Evolutionary conservation across 257 asterid species (phyloP), one percentile per base, ranked within the genome.

Genomic region (Ilex aquifolium): DNA sequence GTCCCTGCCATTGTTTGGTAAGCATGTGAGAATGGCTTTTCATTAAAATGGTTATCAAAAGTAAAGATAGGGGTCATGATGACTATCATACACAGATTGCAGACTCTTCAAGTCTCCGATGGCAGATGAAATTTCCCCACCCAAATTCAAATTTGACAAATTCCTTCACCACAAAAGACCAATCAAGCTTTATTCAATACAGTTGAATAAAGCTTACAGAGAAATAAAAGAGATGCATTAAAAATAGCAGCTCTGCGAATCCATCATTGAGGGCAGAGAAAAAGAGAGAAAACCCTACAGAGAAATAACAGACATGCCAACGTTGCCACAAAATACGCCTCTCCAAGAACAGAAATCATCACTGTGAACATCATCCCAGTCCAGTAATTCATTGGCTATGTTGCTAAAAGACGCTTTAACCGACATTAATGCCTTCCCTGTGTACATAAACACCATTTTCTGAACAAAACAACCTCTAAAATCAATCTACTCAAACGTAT

Each of bases 91-190:
- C 99, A 87, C n/a, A 16, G 82, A 80, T 63, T 81, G 84, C 13
- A 93, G 88, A 32, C 57, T 77, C 74, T 63, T 83, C 79, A 93
- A 73, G 63, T 93, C 95, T 58, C 95, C 97, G 64, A 90, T 67
- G 49, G 96, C 92, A 3, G 95, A 75, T 46, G 99, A 87, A 66
- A 93, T 86, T 75, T 90, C 97, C 32, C 99, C 99, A 13, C 95
- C 95, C 80, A 93, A 68, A 75, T 85, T 87, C 65, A 93, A 78
- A 75, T 74, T 83, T 56, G 99, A 93, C 65, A 93, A 83, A 80
- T 93, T 93, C 80, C 99, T 93, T 50, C 64, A 61, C 8, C 5
- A 36, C 8, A 36, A 2, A 36, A 36, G 5, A 36, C 42, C 42
- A 36, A 36, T 36, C 42, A 36, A 36, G 8, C 8, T 36, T 8